Conservation (phyloP, 2,329 filamentous ascomycete species). For the Pseudogymnoascus sp. region DNA sequence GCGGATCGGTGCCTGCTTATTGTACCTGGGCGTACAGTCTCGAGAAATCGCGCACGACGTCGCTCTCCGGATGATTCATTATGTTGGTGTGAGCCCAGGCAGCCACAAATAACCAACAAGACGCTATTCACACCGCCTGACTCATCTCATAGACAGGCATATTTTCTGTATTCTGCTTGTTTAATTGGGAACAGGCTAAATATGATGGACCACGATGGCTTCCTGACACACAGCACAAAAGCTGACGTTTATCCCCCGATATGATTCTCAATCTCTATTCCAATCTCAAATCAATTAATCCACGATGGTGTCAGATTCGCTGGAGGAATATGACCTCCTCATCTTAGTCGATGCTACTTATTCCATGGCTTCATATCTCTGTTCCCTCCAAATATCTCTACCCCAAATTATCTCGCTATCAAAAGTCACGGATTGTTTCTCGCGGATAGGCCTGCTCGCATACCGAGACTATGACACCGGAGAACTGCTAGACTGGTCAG, state of each 20-base stretch:
- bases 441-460: constrained; percentile 40
- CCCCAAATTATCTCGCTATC: constrained; percentile 44
- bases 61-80: not conserved
- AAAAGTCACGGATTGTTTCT: constrained; percentile 40
- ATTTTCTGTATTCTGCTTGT: not conserved
- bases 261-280: not conserved
- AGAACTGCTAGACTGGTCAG: constrained; percentile 38
- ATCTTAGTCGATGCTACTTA: constrained; percentile 39
- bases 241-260: not conserved
- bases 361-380: constrained; percentile 38
- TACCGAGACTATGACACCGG: constrained; percentile 40
- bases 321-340: constrained; percentile 34
- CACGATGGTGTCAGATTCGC: not conserved
- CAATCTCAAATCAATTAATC: not conserved
- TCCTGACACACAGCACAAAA: not conserved
- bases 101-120: not conserved
- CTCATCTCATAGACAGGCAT: not conserved
- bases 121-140: not conserved
- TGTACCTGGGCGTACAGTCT: not conserved
- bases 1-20: not conserved
- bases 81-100: not conserved
- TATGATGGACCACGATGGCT: no score
- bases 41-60: not conserved
- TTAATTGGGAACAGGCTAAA: not conserved
- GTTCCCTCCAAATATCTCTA: constrained; percentile 37